Percentiles rank a stretch among this genome's conserved stretches.
These are phyloP conservation scores for Leucaena leucocephala DNA, from an alignment of 306 rosid species.

Conservation along the genomic window DNA sequence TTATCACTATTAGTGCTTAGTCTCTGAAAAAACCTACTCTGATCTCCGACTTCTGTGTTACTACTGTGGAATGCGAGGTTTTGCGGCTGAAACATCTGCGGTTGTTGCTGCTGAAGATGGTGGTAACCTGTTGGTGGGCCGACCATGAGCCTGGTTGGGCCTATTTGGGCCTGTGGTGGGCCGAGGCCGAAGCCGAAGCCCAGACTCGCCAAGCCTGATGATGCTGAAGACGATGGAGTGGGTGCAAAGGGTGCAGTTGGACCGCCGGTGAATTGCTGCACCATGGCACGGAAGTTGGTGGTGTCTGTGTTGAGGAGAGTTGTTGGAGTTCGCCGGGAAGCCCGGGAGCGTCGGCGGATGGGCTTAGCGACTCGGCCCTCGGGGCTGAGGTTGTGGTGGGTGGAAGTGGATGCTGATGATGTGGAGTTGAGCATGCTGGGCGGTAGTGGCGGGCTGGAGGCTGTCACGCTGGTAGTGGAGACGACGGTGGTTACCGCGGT, in stretches of 20 bases:
- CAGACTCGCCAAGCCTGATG: slow-evolving; percentile 35
- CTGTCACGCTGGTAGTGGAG: neutral
- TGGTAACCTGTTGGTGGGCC: slow-evolving; percentile 29
- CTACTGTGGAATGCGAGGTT: slow-evolving; percentile 9
- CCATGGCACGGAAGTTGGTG: slow-evolving; percentile 87
- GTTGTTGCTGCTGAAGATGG: slow-evolving; percentile 41
- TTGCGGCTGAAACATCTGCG: slow-evolving; percentile 40
- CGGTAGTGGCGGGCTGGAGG: slow-evolving; percentile 6
- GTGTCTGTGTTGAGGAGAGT: slow-evolving; percentile 87
- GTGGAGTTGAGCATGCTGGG: slow-evolving; percentile 25
- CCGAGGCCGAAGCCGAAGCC: slow-evolving; percentile 58
- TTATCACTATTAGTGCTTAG: slow-evolving; percentile 22
- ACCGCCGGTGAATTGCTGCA: slow-evolving; percentile 91
- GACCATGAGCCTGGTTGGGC: slow-evolving; percentile 43
- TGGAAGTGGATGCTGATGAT: slow-evolving; percentile 39
- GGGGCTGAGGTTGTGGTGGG: slow-evolving; percentile 51
- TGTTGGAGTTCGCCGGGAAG: slow-evolving; percentile 80
- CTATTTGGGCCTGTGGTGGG: slow-evolving; percentile 36
- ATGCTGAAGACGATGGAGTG: neutral
- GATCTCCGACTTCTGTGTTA: slow-evolving; percentile 33
- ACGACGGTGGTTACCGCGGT: slow-evolving; percentile 37
- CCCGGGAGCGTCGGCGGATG: slow-evolving; percentile 60
- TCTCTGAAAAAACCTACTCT: slow-evolving; percentile 44
- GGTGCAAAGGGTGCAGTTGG: slow-evolving; percentile 60
- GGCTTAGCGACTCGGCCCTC: slow-evolving; percentile 73